Percentiles rank a stretch among this genome's conserved stretches.
Conservation (phyloP, 257 asterid genomes). For the Linderniella brevidens region DNA sequence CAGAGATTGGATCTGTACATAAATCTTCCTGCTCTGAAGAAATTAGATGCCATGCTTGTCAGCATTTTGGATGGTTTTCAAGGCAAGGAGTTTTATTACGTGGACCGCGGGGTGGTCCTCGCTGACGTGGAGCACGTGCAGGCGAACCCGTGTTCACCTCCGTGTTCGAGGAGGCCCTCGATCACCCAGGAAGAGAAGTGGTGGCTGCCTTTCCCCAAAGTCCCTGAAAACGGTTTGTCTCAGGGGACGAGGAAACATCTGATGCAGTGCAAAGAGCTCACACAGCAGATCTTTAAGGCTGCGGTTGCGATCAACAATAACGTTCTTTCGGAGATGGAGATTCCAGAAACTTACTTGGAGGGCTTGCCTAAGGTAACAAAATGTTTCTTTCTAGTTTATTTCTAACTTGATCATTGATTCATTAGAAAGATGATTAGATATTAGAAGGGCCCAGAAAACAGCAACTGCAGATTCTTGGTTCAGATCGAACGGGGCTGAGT, state of each 20-base stretch:
- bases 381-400: not conserved
- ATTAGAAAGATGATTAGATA: too few relatives aligned
- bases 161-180: constrained; percentile 39
- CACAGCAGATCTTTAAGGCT: constrained; percentile 70
- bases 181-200: constrained; percentile 63
- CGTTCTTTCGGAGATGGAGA: constrained; percentile 68
- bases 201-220: constrained; percentile 91
- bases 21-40: constrained; percentile 83
- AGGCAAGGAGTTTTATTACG: constrained; percentile 56
- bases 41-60: constrained; percentile 56
- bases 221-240: constrained; percentile 58
- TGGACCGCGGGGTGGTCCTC: constrained; percentile 52
- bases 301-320: constrained; percentile 61
- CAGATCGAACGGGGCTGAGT: too few relatives aligned
- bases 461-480: too few relatives aligned
- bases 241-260: constrained; percentile 39
- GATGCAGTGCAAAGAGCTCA: constrained; percentile 69
- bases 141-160: constrained; percentile 22
- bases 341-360: constrained; percentile 58
- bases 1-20: constrained; percentile 58
- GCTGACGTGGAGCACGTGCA: constrained; percentile 32
- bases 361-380: constrained; percentile 63
- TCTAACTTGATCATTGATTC: not conserved
- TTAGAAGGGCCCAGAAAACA: too few relatives aligned
- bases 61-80: constrained; percentile 63